Evolutionary conservation across 768 basidiomycete genomes (phyloP), one percentile per base, ranked within the genome.

Genomic region (Suillus sp.): DNA sequence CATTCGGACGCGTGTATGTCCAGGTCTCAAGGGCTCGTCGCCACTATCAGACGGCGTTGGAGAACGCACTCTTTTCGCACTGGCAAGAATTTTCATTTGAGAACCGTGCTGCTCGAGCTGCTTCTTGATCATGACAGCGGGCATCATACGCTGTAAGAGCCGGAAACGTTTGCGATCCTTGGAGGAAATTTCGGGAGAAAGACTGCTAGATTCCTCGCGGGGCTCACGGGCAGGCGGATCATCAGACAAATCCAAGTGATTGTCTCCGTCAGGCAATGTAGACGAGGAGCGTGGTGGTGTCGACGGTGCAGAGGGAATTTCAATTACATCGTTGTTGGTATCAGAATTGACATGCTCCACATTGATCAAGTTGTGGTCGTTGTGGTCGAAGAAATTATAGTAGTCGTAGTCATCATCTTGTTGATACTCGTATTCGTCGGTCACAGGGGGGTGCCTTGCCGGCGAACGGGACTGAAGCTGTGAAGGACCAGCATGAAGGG

Each of bases 141-240:
- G 88, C 76, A 86, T 76, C 81, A 90, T 82, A 18, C 77, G 80
- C 42, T 64, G 69, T 20, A 86, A 74, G 5, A 69, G 78, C 40
- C 79, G 81, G 35, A 77, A 58, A 35, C 71, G 67, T 68, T 76
- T 80, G 59, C 73, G 73, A 37, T 79, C 76, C 64, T 67, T 71
- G 32, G 69, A 65, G 53, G 27, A 73, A 68, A 78, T 69, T 51
- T 63, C 61, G 8, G 48, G 4, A 20, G 37, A 13, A 61, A 32
- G 10, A 67, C 64, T 6, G 66, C 51, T 25, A 64, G 61, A 48
- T 68, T 69, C 22, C 67, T 57, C 37, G 37, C 9, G 18, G 9
- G 51, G 32, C 20, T 34, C 51, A 53, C 51, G 30, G 11, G 20
- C 20, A 20, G 30, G 51, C 5, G 51, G 11, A n/a, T 27, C 38